These are phyloP conservation scores for Pseudoperonospora humuli DNA, from an alignment of 352 stramenopile species.

Conservation along the genomic window DNA sequence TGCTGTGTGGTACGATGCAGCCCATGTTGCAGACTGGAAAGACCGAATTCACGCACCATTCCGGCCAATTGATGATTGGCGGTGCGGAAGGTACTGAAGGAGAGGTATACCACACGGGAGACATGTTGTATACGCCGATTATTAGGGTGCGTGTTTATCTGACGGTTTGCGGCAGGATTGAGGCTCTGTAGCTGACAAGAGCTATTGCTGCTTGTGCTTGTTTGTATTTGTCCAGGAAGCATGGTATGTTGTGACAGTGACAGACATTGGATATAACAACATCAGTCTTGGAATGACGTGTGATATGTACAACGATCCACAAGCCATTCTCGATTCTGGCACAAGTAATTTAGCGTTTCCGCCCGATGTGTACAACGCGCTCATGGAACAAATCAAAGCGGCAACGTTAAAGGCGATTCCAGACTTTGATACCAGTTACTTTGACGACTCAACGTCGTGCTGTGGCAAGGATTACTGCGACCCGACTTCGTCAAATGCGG, in stretches of 20 bases:
- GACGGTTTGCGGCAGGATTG: background rate
- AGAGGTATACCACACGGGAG: conserved; percentile 48
- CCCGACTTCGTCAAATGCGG: conserved; percentile 36
- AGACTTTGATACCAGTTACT: conserved; percentile 61
- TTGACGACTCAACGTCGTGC: conserved; percentile 59
- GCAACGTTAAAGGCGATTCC: conserved; percentile 51
- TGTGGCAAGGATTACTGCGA: conserved; percentile 68
- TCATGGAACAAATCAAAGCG: conserved; percentile 58
- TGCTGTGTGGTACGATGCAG: conserved; percentile 76
- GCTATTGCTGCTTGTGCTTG: background rate
- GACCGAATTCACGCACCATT: conserved; percentile 45
- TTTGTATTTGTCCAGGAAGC: conserved; percentile 40
- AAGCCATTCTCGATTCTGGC: conserved; percentile 77
- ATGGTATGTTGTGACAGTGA: conserved; percentile 76
- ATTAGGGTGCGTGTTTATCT: conserved; percentile 26
- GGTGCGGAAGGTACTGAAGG: conserved; percentile 47
- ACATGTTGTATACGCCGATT: conserved; percentile 79
- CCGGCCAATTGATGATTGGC: conserved; percentile 56
- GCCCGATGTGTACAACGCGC: conserved; percentile 61
- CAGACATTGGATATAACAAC: conserved; percentile 58
- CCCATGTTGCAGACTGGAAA: conserved; percentile 32
- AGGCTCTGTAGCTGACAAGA: background rate
- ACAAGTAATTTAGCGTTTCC: conserved; percentile 80
- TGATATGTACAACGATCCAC: conserved; percentile 60
- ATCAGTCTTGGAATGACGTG: conserved; percentile 55